Evolutionary conservation across 257 asterid species (phyloP).

Genomic region (Plectranthus barbatus): DNA sequence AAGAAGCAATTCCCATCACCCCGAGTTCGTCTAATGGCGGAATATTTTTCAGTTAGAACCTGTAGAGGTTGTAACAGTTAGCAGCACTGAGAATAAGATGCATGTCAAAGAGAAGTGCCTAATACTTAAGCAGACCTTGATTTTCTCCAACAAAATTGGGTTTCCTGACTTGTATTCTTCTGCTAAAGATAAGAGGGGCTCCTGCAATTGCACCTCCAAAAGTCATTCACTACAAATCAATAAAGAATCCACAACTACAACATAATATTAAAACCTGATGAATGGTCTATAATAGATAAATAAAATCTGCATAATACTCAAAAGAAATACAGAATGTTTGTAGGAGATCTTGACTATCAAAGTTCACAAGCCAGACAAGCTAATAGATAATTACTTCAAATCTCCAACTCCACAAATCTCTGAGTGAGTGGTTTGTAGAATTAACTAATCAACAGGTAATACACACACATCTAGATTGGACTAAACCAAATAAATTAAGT

Average conservation of each 20-base stretch:
- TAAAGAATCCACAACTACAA: background rate
- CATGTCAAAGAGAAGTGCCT: background rate
- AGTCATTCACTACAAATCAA: background rate
- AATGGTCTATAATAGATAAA: background rate
- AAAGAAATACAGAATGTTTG: background rate
- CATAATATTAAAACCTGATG: background rate
- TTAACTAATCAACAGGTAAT: background rate
- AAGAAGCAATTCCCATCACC: slow-evolving; percentile 99
- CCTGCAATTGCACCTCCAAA: slow-evolving; percentile 38
- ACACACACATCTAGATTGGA: background rate
- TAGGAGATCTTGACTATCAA: background rate
- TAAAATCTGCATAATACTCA: background rate
- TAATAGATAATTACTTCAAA: background rate
- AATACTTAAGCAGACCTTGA: slow-evolving; percentile 47
- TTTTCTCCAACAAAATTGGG: slow-evolving; percentile 75
- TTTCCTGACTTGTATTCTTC: slow-evolving; percentile 82
- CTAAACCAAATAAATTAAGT: background rate
- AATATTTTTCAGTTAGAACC: slow-evolving; percentile 70
- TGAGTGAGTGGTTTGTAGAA: background rate
- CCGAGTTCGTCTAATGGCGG: slow-evolving; percentile 79
- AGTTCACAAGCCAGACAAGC: background rate
- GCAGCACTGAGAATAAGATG: slow-evolving; percentile 11
- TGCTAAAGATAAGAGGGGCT: slow-evolving; percentile 68
- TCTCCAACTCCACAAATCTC: background rate
- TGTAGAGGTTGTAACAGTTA: slow-evolving; percentile 22